These are phyloP conservation scores for Yarrowia deformans DNA, from an alignment of 805 yeast species.

Conservation along the genomic window DNA sequence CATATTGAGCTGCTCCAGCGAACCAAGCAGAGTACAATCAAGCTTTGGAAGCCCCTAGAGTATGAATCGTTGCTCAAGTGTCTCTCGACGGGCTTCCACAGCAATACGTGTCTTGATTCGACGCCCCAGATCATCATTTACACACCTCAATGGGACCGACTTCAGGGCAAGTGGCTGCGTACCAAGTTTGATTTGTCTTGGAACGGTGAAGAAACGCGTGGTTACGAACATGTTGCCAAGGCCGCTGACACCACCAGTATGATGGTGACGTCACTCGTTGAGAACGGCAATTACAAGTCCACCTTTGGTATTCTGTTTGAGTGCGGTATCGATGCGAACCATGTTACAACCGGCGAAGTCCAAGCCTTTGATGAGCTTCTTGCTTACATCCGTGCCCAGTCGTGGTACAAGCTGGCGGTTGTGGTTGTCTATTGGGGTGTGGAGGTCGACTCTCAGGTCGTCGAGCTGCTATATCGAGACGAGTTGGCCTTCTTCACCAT, in stretches of 20 bases:
- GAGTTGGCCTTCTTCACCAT: slow-evolving; percentile 19
- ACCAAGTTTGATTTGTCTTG: slow-evolving; percentile 55
- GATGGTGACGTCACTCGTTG: slow-evolving; percentile 8
- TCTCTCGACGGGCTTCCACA: background rate
- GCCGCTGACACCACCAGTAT: background rate
- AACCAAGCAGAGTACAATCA: slow-evolving; percentile 31
- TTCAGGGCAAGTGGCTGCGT: slow-evolving; percentile 60
- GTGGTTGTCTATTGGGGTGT: slow-evolving; percentile 30
- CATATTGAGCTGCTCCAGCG: slow-evolving; percentile 11
- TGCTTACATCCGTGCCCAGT: slow-evolving; percentile 10
- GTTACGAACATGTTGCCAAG: slow-evolving; percentile 21
- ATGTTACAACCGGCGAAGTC: slow-evolving; percentile 8
- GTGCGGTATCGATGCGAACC: slow-evolving; percentile 28
- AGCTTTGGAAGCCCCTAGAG: slow-evolving; percentile 36
- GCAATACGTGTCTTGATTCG: slow-evolving; percentile 7
- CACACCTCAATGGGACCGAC: slow-evolving; percentile 55
- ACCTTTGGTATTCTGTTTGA: slow-evolving; percentile 18
- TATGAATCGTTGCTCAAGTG: slow-evolving; percentile 38
- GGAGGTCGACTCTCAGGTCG: slow-evolving; percentile 7
- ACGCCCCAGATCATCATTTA: slow-evolving; percentile 43
- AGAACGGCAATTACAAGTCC: slow-evolving; percentile 12
- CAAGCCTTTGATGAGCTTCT: slow-evolving; percentile 16
- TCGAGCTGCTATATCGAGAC: background rate
- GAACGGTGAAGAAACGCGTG: slow-evolving; percentile 44
- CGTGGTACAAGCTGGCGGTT: slow-evolving; percentile 27